phyloP scores from a whole-genome alignment of 1,284 basidiomycete species.

The Ustilago sp. region DNA sequence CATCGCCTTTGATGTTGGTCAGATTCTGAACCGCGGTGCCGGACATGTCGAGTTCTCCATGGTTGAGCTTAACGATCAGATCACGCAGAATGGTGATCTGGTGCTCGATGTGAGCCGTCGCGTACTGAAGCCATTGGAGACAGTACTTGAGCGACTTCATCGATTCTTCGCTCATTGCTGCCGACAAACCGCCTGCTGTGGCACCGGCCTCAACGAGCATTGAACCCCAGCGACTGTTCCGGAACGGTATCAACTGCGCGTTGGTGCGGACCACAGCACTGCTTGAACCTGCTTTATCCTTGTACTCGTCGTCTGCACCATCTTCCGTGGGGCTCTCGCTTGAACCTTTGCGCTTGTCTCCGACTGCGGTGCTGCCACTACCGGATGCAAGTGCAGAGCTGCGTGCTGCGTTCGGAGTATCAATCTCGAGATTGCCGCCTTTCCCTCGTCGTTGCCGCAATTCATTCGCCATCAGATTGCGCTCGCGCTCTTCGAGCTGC shows the following conservation, averaged over 20 bases:
- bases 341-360: conserved; percentile 13
- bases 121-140: conserved; percentile 87
- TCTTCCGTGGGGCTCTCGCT: conserved; percentile 24
- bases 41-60: conserved; percentile 59
- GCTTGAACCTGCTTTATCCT: conserved; percentile 10
- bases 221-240: conserved; percentile 79
- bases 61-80: conserved; percentile 64
- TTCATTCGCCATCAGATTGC: conserved; percentile 55
- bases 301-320: conserved; percentile 29
- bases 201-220: conserved; percentile 85
- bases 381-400: conserved; percentile 16
- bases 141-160: conserved; percentile 88
- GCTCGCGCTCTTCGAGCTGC: conserved; percentile 58
- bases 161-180: conserved; percentile 88
- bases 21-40: conserved; percentile 70
- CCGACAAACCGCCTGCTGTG: conserved; percentile 77
- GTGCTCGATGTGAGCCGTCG: conserved; percentile 85
- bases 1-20: conserved; percentile 80
- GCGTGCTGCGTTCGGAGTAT: conserved; percentile 15
- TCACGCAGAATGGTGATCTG: conserved; percentile 83
- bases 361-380: conserved; percentile 13
- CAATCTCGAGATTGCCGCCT: conserved; percentile 28
- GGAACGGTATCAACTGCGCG: conserved; percentile 66
- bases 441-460: conserved; percentile 53
- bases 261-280: conserved; percentile 54